These are phyloP conservation scores for Heritiera littoralis DNA, from an alignment of 345 rosid species.

Conservation along the genomic window DNA sequence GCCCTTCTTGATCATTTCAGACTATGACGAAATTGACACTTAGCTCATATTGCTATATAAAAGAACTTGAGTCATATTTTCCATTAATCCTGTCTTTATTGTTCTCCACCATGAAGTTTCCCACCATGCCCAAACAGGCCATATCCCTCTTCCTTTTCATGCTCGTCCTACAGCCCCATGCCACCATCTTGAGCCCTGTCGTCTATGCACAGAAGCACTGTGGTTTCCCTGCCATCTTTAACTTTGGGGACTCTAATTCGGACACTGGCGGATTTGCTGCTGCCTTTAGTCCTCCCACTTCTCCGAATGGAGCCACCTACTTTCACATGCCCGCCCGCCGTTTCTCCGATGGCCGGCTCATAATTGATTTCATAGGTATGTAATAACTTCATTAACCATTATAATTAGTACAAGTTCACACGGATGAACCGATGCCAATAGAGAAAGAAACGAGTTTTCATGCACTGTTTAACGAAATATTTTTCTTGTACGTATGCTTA, in stretches of 20 bases:
- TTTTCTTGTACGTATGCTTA: too few relatives aligned
- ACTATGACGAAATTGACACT: too few relatives aligned
- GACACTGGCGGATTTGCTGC: slow-evolving; percentile 54
- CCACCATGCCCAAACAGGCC: not conserved
- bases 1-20: too few relatives aligned
- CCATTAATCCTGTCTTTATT: too few relatives aligned
- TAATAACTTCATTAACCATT: not conserved
- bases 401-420: not conserved
- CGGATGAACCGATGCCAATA: not conserved
- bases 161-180: not conserved
- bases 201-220: not conserved
- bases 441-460: not conserved
- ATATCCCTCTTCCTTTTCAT: not conserved
- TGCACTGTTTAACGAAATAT: not conserved
- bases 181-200: not conserved
- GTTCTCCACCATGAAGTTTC: not conserved
- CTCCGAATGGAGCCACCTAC: slow-evolving; percentile 46
- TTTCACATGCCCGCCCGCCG: slow-evolving; percentile 49
- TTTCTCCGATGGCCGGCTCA: slow-evolving; percentile 50
- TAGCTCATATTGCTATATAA: too few relatives aligned
- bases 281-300: slow-evolving; percentile 29
- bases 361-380: slow-evolving; percentile 56
- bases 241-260: slow-evolving; percentile 66
- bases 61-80: too few relatives aligned
- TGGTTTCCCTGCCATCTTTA: slow-evolving; percentile 51